Percentiles rank a stretch among this genome's conserved stretches.
These are phyloP conservation scores for Globisporangium recalcitrans DNA, from an alignment of 352 stramenopile genomes.

Conservation along the genomic window DNA sequence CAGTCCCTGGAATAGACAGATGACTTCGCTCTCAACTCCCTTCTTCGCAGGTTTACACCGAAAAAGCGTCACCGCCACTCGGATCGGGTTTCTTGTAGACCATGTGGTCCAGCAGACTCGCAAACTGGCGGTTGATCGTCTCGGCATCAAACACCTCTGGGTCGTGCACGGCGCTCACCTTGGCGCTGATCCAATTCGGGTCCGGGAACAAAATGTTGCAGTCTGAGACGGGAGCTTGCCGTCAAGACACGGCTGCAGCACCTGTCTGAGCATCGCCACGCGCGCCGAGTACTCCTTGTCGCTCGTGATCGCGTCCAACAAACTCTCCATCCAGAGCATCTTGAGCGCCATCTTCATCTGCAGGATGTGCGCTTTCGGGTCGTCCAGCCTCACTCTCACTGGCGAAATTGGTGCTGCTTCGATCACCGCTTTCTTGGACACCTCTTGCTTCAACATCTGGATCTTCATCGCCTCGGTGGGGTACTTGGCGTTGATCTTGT, in stretches of 20 bases:
- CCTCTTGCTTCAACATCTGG: slow-evolving; percentile 15
- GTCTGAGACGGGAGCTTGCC: slow-evolving; percentile 20
- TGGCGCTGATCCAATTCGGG: slow-evolving; percentile 50
- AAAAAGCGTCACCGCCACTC: neutral
- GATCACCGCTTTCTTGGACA: slow-evolving; percentile 9
- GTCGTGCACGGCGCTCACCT: slow-evolving; percentile 35
- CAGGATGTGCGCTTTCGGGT: slow-evolving; percentile 25
- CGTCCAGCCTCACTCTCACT: slow-evolving; percentile 21
- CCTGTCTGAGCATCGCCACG: slow-evolving; percentile 43
- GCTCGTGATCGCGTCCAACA: slow-evolving; percentile 32
- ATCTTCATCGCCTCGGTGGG: slow-evolving; percentile 33
- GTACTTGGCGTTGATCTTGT: slow-evolving; percentile 46
- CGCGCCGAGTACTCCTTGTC: slow-evolving; percentile 42
- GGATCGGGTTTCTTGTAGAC: slow-evolving; percentile 19
- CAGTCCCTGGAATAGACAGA: neutral
- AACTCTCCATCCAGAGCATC: slow-evolving; percentile 52
- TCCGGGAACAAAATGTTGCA: slow-evolving; percentile 72
- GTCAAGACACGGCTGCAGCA: slow-evolving; percentile 43
- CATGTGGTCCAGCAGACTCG: slow-evolving; percentile 28
- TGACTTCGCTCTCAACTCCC: too few relatives aligned
- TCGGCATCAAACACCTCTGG: slow-evolving; percentile 53
- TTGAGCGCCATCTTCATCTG: slow-evolving; percentile 53
- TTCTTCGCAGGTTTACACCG: neutral
- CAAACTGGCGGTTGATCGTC: slow-evolving; percentile 48
- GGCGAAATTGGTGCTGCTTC: slow-evolving; percentile 1